These are phyloP conservation scores for Kodamaea leandrae DNA, from an alignment of 805 yeast genomes.

Conservation along the genomic window DNA sequence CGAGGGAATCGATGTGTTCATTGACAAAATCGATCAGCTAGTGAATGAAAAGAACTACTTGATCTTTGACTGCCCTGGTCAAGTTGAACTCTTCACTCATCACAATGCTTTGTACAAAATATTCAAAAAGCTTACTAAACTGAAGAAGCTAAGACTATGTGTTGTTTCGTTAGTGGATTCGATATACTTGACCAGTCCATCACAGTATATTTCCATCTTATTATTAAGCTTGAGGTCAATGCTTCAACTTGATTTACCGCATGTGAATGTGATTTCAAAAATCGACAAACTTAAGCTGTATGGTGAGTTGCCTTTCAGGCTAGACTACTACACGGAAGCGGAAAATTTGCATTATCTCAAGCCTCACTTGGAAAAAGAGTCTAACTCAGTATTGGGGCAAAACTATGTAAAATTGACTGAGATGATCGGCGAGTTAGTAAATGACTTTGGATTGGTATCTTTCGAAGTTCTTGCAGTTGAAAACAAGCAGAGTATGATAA, in stretches of 20 bases:
- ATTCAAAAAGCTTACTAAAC: constrained; percentile 54
- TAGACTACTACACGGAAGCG: constrained; percentile 89
- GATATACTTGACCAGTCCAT: constrained; percentile 76
- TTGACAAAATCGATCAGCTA: constrained; percentile 54
- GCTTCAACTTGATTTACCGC: constrained; percentile 92
- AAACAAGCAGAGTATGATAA: constrained; percentile 89
- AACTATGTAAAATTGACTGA: constrained; percentile 67
- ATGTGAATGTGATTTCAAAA: constrained; percentile 87
- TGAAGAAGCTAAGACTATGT: constrained; percentile 67
- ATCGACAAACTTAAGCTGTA: constrained; percentile 77
- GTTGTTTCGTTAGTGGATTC: constrained; percentile 88
- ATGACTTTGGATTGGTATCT: constrained; percentile 82
- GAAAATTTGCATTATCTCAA: constrained; percentile 72
- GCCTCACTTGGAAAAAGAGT: constrained; percentile 71
- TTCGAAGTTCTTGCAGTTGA: constrained; percentile 90
- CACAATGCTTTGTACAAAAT: constrained; percentile 71
- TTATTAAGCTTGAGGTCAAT: constrained; percentile 82
- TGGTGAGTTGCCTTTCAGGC: constrained; percentile 76
- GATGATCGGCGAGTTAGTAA: constrained; percentile 76
- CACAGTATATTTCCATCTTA: constrained; percentile 81
- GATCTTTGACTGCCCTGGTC: constrained; percentile 92
- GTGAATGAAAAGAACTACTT: constrained; percentile 57
- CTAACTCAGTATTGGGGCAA: constrained; percentile 59
- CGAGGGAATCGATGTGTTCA: constrained; percentile 46
- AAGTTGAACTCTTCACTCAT: constrained; percentile 91